Base-by-base conservation (phyloP, 1,284 basidiomycete species). In the Ustilago hordei region DNA sequence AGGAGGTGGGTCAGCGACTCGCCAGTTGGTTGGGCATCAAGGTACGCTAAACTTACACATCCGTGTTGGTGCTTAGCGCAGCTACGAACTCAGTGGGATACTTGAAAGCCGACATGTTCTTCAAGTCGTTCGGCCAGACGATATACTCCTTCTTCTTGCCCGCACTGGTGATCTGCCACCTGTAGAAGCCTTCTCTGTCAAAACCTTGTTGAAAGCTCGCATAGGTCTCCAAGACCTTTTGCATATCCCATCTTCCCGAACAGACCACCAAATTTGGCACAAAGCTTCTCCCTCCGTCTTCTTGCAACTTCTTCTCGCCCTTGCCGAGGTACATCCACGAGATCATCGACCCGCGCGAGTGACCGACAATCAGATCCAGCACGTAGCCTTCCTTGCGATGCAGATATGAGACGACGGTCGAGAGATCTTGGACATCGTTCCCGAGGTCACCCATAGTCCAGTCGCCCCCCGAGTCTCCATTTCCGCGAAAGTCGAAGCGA, bases 401-500 rank as follows among this genome's bases (percentile, higher is more conserved):
- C 5, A 79, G 43, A 36, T 67, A 52, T 0, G 23, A 32, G n/a
- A 79, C 41, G n/a, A 72, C 66, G n/a, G 56, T 48, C 8, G 59
- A 38, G 2, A 79, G 58, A 35, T 79, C 77, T 11, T 55, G 19
- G 17, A 77, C 54, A 38, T 79, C 74, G 15, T 69, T 55, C 31
- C 34, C 52, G 31, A 75, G 60, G 19, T 36, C n/a, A 17, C 59
- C 62, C 63, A 75, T 39, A 9, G 55, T 55, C 72, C 72, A 75
- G 32, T 65, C 60, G 4, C 72, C 72, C 2, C 13, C 39, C 3
- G 67, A 60, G 17, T 69, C 75, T 6, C 55, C 67, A 45, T 74
- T 71, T 32, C 52, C 71, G 28, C 93, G 89, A 86, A 94, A 94
- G 83, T 94, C 93, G 81, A 94, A 93, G 45, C 93, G 89, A 83